These are phyloP conservation scores for Diplogelasinospora grovesii DNA, from an alignment of 495 filamentous ascomycete species.

Conservation along the genomic window DNA sequence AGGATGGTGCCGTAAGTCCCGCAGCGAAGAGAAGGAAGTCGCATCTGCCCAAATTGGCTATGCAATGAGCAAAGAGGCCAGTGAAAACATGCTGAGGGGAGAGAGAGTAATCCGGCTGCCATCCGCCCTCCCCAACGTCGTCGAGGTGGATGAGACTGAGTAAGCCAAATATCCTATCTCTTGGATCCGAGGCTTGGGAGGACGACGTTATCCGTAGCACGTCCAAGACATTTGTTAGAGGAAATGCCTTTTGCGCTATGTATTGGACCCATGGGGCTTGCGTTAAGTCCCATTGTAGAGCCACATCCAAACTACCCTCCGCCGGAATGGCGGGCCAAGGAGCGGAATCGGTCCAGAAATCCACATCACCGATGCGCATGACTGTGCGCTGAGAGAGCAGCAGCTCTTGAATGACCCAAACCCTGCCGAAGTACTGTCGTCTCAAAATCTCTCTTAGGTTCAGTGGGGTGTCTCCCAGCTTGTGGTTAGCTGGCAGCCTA, in stretches of 20 bases:
- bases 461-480: neutral
- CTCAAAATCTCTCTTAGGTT: constrained; percentile 7
- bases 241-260: constrained; percentile 3
- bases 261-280: constrained; percentile 6
- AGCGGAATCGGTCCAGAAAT: constrained; percentile 8
- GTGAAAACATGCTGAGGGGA: constrained; percentile 15
- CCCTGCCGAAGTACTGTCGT: constrained; percentile 19
- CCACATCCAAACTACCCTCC: too few relatives aligned
- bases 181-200: constrained; percentile 10
- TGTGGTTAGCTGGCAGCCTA: neutral
- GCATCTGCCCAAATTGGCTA: constrained; percentile 4
- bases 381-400: constrained; percentile 12
- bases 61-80: constrained; percentile 20
- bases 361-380: constrained; percentile 17
- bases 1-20: neutral
- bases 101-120: constrained; percentile 18
- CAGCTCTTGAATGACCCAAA: constrained; percentile 28
- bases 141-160: constrained; percentile 6
- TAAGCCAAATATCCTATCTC: constrained; percentile 19
- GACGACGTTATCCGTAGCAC: constrained; percentile 9
- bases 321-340: neutral
- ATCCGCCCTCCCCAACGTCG: neutral
- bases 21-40: constrained; percentile 4
- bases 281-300: neutral
- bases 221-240: constrained; percentile 1